A percentile compares a stretch with the other conserved stretches of the same genome.
Evolutionary conservation across 2,329 filamentous ascomycete species (phyloP).

Genomic region (Monilinia fructigena): DNA sequence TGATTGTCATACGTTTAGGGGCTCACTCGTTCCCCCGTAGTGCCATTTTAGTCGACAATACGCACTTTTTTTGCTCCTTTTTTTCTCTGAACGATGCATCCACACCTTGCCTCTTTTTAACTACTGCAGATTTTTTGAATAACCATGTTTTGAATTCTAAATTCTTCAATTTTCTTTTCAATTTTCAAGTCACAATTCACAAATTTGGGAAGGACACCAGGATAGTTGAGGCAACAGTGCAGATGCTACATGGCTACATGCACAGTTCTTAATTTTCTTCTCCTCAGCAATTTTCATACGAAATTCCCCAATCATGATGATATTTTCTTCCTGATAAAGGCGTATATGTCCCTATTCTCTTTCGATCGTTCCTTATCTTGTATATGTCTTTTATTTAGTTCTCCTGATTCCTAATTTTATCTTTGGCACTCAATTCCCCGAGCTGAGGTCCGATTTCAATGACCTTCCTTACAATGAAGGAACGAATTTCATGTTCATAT

Average conservation of each 20-base stretch:
- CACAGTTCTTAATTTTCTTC: not conserved
- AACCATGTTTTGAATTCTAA: not conserved
- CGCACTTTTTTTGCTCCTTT: not conserved
- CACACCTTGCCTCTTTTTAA: not conserved
- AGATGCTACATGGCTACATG: not conserved
- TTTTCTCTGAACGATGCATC: no score
- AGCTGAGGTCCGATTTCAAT: not conserved
- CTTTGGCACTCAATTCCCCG: not conserved
- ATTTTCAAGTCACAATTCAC: no score
- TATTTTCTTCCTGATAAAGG: no score
- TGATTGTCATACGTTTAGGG: slow-evolving; percentile 7
- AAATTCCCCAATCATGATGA: not conserved
- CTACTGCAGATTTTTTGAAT: not conserved
- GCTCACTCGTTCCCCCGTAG: not conserved
- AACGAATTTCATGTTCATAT: not conserved
- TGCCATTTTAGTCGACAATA: not conserved
- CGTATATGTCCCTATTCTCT: not conserved
- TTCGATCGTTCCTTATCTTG: not conserved
- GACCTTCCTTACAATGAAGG: not conserved
- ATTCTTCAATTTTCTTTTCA: not conserved
- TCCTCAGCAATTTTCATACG: not conserved
- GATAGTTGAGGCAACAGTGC: not conserved
- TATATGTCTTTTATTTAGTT: not conserved
- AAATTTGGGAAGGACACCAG: not conserved
- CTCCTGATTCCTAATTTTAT: not conserved